These are phyloP conservation scores for Penicillium decumbens DNA, from an alignment of 2,329 filamentous ascomycete species.

Conservation along the genomic window DNA sequence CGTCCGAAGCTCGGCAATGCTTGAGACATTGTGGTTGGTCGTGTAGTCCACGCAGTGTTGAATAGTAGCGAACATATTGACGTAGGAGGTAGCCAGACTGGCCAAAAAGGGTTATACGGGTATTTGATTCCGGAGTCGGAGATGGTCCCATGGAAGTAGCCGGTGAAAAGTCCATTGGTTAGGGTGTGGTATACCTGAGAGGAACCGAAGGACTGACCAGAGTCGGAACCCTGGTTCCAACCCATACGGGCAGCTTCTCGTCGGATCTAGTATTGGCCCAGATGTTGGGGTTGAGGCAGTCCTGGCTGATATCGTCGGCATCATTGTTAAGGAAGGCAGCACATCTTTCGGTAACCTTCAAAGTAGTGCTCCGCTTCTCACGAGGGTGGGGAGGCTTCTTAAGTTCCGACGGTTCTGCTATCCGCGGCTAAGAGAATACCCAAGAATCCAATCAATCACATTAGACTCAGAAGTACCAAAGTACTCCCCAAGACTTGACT, in stretches of 20 bases:
- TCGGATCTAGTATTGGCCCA: constrained; percentile 25
- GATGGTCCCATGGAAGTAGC: constrained; percentile 30
- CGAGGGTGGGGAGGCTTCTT: constrained; percentile 16
- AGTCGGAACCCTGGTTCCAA: constrained; percentile 29
- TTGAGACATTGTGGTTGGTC: constrained; percentile 22
- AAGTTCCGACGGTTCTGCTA: constrained; percentile 23
- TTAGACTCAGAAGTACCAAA: constrained; percentile 18
- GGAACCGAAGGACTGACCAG: constrained; percentile 29
- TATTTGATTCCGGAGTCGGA: constrained; percentile 30
- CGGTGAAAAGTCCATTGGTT: constrained; percentile 28
- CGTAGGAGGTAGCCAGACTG: constrained; percentile 29
- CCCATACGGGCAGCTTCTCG: constrained; percentile 28
- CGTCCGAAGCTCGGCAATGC: constrained; percentile 21
- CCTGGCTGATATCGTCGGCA: constrained; percentile 25
- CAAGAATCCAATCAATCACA: constrained; percentile 16
- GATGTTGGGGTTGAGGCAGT: constrained; percentile 33
- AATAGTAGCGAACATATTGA: constrained; percentile 26
- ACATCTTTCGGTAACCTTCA: constrained; percentile 17
- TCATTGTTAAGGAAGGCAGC: constrained; percentile 16
- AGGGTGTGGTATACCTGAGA: constrained; percentile 31
- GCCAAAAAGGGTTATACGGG: constrained; percentile 29
- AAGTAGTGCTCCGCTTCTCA: constrained; percentile 19
- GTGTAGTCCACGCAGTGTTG: constrained; percentile 26
- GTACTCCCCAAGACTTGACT: constrained; percentile 15
- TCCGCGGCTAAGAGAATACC: constrained; percentile 25